phyloP scores from a whole-genome alignment of 768 basidiomycete species.

The Dendrothele bispora region DNA sequence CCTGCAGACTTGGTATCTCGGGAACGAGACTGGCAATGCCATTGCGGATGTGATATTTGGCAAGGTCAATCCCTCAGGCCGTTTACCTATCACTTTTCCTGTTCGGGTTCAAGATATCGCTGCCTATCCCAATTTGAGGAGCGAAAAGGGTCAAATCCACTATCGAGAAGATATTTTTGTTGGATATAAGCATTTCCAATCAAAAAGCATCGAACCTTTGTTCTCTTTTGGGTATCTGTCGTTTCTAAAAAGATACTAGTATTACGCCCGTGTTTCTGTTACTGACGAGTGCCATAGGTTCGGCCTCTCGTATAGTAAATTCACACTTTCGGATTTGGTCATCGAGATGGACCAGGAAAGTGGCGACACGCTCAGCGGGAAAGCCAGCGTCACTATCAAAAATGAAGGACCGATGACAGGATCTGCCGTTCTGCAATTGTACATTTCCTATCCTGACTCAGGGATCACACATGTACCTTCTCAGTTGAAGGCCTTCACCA shows the following conservation, averaged over 20 bases:
- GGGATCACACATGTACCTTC: conserved; percentile 54
- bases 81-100: conserved; percentile 63
- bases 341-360: conserved; percentile 29
- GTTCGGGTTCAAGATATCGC: conserved; percentile 61
- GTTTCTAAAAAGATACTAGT: conserved; percentile 6
- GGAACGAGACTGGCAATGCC: conserved; percentile 65
- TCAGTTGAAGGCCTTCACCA: conserved; percentile 67
- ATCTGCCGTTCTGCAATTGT: conserved; percentile 68
- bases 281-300: conserved; percentile 37
- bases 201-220: conserved; percentile 49
- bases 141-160: conserved; percentile 57
- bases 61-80: conserved; percentile 57
- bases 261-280: too few species aligned
- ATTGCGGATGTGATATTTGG: conserved; percentile 68
- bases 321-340: conserved; percentile 53
- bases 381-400: conserved; percentile 46
- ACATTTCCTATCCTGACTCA: conserved; percentile 52
- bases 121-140: conserved; percentile 54
- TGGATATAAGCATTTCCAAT: conserved; percentile 70
- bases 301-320: conserved; percentile 77
- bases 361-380: conserved; percentile 22
- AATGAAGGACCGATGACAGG: conserved; percentile 57
- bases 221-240: conserved; percentile 65
- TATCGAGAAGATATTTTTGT: conserved; percentile 66
- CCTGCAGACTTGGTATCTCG: conserved; percentile 65